Base-by-base conservation (phyloP, 1,284 basidiomycete species). In the Cutaneotrichosporon daszewskae region DNA sequence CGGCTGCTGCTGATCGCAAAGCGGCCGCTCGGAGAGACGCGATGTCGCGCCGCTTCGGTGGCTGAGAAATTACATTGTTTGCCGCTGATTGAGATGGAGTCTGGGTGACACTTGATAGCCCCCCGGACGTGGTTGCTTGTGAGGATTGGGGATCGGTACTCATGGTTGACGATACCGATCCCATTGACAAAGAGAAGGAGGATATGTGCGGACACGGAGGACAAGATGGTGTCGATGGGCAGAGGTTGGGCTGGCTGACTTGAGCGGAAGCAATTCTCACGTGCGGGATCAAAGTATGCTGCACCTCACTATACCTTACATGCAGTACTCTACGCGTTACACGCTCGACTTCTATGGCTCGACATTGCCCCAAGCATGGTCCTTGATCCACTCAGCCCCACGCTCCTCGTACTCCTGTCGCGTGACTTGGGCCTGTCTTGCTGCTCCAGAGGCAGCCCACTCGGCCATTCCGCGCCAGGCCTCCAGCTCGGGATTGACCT, bases 381-480 rank as follows among this genome's bases (percentile, higher is more conserved):
- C 76, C 57, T 75, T 75, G 55, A 78, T 62, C 65, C 72, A 78
- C 44, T 97, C 92, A 2, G 81, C 80, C 0, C 95, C 95, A 72
- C 82, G 81, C 69, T 99, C 95, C 4, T 91, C 82, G 55, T 96
- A 99, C 60, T 95, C 87, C 4, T 77, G 79, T 57, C 77, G 79
- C 3, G 84, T 87, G 33, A 79, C 66, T 27, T 86, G 77, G 1
- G 81, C 77, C 17, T 66, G 62, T 32, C 60, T 61, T 49, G 83
- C 85, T 47, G 79, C 82, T 0, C 76, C 73, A 7, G 81, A 83
- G 39, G 68, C 64, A 19, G 83, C 80, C 74, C 91, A 95, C 47
- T 77, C 76, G 4, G 87, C 85, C 87, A 96, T 95, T 5, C 94
- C 94, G 36, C 77, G 77, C 92, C 92, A 98, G 4, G 91, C 83